Base-by-base conservation (phyloP, 306 rosid species). In the Cyamopsis tetragonoloba region DNA sequence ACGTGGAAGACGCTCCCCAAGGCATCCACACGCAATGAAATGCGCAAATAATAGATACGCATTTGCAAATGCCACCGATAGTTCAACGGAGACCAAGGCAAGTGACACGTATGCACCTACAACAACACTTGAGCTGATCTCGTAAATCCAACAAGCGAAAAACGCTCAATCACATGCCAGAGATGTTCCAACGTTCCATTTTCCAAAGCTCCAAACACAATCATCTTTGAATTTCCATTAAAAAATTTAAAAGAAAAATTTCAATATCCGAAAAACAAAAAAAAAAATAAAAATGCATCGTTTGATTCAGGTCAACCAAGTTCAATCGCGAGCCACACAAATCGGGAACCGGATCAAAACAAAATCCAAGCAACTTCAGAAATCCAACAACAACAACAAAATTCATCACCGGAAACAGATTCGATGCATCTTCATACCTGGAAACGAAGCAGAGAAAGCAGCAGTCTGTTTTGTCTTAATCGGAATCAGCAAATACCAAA, bases 291-390 rank as follows among this genome's bases (percentile, higher is more conserved):
- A 67, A 67, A 46, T 34, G 62, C 43, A 35, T 11, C 24, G 58
- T 34, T 37, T 18, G 26, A n/a, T 70, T 70, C 61, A 35, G 15
- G 72, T 53, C 66, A 77, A 62, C 43, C 30, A 42, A 62, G 57
- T 53, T 44, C 81, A 77, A 77, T 46, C 78, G 27, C 84, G 72
- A 3, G 62, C 19, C 49, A 76, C 15, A 69, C 77, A 55, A 63
- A 68, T 75, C 80, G 15, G 12, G 42, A 74, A 79, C 30, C 76
- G 63, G 87, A 89, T 85, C 87, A 80, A 82, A 78, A 70, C 15
- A 41, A 19, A 41, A 73, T 31, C 12, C 35, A 15, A 1, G 34
- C 50, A 54, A 2, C 32, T 73, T 37, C 17, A 61, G 9, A 37
- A 34, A 35, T 3, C 14, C 3, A 0, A 12, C n/a, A 35, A 24